Conservation (phyloP, 495 filamentous ascomycete species). For the Podospora didyma region DNA sequence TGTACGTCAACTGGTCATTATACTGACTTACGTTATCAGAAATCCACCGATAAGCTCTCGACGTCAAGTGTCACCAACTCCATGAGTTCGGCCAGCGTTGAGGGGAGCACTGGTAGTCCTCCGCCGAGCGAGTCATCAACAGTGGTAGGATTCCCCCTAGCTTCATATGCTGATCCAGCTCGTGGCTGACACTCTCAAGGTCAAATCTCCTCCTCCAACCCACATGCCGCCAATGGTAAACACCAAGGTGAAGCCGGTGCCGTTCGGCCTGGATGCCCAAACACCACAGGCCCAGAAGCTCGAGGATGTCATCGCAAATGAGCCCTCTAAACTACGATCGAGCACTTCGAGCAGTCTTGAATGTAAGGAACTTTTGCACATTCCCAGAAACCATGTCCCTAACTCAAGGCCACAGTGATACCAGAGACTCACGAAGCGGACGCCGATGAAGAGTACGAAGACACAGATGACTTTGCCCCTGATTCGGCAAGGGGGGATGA, state of each 20-base stretch:
- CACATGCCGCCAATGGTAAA: constrained; percentile 55
- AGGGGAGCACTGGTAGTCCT: constrained; percentile 24
- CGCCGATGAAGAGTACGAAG: constrained; percentile 37
- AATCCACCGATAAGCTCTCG: constrained; percentile 27
- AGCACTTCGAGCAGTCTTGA: constrained; percentile 64
- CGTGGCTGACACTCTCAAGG: constrained; percentile 17
- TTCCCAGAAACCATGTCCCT: neutral
- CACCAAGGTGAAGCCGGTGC: constrained; percentile 62
- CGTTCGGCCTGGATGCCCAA: constrained; percentile 61
- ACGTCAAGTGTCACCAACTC: constrained; percentile 21
- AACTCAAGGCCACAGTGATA: constrained; percentile 37
- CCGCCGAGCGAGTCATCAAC: constrained; percentile 31
- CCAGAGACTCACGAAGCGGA: constrained; percentile 43
- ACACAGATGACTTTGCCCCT: constrained; percentile 38
- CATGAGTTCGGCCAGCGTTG: constrained; percentile 18
- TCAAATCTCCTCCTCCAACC: constrained; percentile 27
- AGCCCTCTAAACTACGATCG: constrained; percentile 39
- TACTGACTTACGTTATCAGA: constrained; percentile 24
- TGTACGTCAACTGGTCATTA: neutral
- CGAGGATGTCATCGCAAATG: constrained; percentile 52
- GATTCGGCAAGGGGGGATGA: constrained; percentile 46
- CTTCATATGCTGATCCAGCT: neutral
- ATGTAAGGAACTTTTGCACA: constrained; percentile 52
- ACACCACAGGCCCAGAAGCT: constrained; percentile 82
- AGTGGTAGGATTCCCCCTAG: constrained; percentile 20